phyloP scores from a whole-genome alignment of 169 alveolate genomes.

The Eimeria necatrix region DNA sequence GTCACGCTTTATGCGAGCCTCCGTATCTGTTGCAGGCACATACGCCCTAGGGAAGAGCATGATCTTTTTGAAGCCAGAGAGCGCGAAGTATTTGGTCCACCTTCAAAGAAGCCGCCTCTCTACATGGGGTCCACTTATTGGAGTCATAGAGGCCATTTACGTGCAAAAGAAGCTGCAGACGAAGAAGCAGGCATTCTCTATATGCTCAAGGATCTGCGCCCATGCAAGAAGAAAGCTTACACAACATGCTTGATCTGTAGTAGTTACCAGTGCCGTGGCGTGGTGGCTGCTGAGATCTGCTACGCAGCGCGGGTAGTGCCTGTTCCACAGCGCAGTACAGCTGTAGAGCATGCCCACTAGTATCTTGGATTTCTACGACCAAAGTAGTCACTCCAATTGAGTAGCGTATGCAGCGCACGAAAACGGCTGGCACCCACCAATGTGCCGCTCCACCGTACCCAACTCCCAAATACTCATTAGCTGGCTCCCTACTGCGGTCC shows the following conservation, averaged over 20 bases:
- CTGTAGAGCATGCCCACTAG: too few species aligned
- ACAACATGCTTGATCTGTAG: neutral
- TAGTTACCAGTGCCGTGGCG: neutral
- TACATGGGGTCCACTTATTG: conserved; percentile 94
- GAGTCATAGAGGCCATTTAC: conserved; percentile 91
- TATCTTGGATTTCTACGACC: too few species aligned
- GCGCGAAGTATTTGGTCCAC: conserved; percentile 91
- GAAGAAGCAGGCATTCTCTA: conserved; percentile 18
- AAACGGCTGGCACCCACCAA: too few species aligned
- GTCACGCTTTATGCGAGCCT: neutral
- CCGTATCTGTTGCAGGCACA: conserved; percentile 45
- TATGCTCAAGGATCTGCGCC: conserved; percentile 79
- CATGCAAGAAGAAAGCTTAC: conserved; percentile 76
- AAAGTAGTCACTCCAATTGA: too few species aligned
- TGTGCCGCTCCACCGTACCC: too few species aligned
- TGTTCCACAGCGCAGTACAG: too few species aligned
- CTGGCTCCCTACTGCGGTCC: too few species aligned
- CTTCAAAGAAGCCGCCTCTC: conserved; percentile 92
- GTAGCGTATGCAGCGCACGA: too few species aligned
- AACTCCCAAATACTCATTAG: too few species aligned
- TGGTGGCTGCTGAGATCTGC: too few species aligned
- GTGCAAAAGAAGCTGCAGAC: conserved; percentile 34
- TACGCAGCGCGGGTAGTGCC: too few species aligned
- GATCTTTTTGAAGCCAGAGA: conserved; percentile 93
- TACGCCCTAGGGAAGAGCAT: conserved; percentile 93